Conservation (phyloP, 2,329 filamentous ascomycete species). For the Hortaea sp. region DNA sequence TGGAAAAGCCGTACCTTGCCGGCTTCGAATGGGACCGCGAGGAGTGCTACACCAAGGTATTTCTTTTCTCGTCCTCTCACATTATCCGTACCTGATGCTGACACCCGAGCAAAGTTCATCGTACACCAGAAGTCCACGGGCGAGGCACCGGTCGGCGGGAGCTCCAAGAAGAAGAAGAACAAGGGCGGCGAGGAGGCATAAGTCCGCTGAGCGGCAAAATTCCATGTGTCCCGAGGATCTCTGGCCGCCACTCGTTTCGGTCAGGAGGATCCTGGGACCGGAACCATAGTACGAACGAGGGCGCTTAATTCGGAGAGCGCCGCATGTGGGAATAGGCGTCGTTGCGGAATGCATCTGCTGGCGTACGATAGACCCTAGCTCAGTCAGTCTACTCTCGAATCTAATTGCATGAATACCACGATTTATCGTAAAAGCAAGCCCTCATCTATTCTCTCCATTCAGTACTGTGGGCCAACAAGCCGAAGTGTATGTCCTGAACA, state of each 20-base stretch:
- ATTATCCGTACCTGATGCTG: constrained; percentile 24
- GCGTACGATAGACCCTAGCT: background rate
- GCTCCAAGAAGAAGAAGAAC: constrained; percentile 51
- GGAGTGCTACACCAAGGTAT: constrained; percentile 62
- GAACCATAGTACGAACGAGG: too few relatives aligned
- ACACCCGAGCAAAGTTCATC: constrained; percentile 41
- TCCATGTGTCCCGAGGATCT: background rate
- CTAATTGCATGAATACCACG: too few relatives aligned
- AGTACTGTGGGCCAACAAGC: too few relatives aligned
- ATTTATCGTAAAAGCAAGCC: too few relatives aligned
- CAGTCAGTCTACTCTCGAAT: too few relatives aligned
- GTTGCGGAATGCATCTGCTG: background rate
- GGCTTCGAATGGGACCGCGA: constrained; percentile 97
- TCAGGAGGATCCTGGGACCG: too few relatives aligned
- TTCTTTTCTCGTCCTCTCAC: too few relatives aligned
- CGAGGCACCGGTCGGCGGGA: constrained; percentile 39
- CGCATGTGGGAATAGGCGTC: background rate
- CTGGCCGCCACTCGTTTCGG: constrained; percentile 5
- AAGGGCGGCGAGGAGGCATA: constrained; percentile 20
- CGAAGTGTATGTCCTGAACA: too few relatives aligned
- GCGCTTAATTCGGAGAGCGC: too few relatives aligned
- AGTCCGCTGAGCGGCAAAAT: background rate
- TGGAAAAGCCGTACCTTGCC: constrained; percentile 75
- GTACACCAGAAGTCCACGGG: constrained; percentile 74
- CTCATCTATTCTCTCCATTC: too few relatives aligned